These are phyloP conservation scores for Cutaneotrichosporon sp. DNA, from an alignment of 1,284 basidiomycete genomes.

Conservation along the genomic window DNA sequence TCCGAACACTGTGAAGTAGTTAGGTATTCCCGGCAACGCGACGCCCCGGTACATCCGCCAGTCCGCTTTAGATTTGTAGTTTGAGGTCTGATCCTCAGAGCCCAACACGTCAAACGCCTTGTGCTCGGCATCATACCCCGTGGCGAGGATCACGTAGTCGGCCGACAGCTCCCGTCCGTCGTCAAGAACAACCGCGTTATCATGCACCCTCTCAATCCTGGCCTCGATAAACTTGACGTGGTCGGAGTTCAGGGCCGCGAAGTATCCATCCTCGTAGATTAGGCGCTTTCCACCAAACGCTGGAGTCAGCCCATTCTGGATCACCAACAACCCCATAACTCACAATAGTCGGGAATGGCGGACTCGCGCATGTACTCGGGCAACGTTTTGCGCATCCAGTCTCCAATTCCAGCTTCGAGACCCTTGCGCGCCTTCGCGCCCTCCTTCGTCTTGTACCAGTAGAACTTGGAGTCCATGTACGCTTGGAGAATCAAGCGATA, in stretches of 20 bases:
- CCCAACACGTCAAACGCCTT: background rate
- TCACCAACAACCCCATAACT: too few species aligned
- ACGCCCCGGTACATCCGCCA: slow-evolving; percentile 13
- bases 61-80: slow-evolving; percentile 7
- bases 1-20: slow-evolving; percentile 28
- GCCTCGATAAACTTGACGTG: slow-evolving; percentile 23
- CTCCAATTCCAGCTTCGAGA: slow-evolving; percentile 1
- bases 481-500: background rate
- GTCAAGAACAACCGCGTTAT: slow-evolving; percentile 13
- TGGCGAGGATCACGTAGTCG: slow-evolving; percentile 21
- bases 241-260: slow-evolving; percentile 20
- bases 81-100: slow-evolving; percentile 2
- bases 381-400: background rate
- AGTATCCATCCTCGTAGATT: slow-evolving; percentile 29
- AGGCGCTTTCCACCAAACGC: slow-evolving; percentile 27
- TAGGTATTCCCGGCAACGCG: slow-evolving; percentile 23
- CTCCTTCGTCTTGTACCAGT: slow-evolving; percentile 7
- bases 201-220: background rate
- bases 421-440: background rate
- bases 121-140: slow-evolving; percentile 9
- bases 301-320: slow-evolving; percentile 2
- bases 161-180: slow-evolving; percentile 18
- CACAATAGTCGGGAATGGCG: slow-evolving; percentile 5
- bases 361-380: slow-evolving; percentile 1
- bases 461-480: slow-evolving; percentile 12